Evolutionary conservation across 768 basidiomycete species (phyloP), one percentile per base, ranked within the genome.

Genomic region (Strobilomyces dryophilus): DNA sequence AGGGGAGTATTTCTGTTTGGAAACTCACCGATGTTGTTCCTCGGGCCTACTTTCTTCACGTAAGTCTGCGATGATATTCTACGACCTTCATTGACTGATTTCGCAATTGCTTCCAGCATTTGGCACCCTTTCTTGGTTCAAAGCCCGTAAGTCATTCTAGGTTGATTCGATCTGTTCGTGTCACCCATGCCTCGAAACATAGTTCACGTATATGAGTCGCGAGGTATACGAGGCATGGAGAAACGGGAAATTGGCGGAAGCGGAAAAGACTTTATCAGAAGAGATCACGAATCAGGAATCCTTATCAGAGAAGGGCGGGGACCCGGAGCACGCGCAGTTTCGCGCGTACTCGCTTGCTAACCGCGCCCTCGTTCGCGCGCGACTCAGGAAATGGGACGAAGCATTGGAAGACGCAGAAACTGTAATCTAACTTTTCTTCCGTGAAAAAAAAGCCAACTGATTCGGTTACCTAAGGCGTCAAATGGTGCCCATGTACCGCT

Each of bases 161-260:
- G 20, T 24, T 36, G 17, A 34, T 56, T 10, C 14, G 1, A 1
- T 14, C 24, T 5, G 20, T 9, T 7, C 17, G 27, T 2, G 8
- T 34, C 3, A 20, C 32, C 49, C 12, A 49, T n/a, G 12, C 5
- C 18, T 18, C 34, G n/a, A 24, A 42, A 12, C 27, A 0, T 14
- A 56, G 54, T 45, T 56, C 42, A 51, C 49, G 5, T 53, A 56
- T 37, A 47, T 53, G 29, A 47, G 47, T 20, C 31, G 37, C 5
- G 35, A 40, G 7, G 57, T 32, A 15, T 10, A 52, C 11, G 35
- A 29, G 4, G 27, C 41, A 21, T 58, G 57, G 57, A 50, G 8
- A 20, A 9, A 12, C 2, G 50, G 57, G 15, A 35, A 49, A 2
- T 36, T 55, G 36, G 35, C 34, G 9, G 14, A 36, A 8, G 24